Percentiles rank a stretch among this genome's conserved stretches.
phyloP scores from a whole-genome alignment of 768 basidiomycete species.

The Hygrophoropsis aurantiaca region DNA sequence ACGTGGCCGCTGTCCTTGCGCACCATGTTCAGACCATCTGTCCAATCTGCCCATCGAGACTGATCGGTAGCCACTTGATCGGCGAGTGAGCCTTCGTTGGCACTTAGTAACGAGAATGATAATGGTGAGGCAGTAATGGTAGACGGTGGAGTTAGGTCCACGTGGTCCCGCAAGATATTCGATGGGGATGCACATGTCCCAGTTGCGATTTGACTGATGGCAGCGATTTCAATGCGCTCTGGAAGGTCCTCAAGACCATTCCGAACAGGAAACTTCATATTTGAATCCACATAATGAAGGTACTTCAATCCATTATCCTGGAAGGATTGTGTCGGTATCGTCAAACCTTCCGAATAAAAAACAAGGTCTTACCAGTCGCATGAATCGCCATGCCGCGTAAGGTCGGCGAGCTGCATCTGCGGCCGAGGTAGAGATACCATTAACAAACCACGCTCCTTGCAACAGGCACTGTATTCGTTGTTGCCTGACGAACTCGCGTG shows the following conservation, averaged over 20 bases:
- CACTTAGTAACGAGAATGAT: slow-evolving; percentile 74
- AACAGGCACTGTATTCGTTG: slow-evolving; percentile 87
- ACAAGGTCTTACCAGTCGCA: slow-evolving; percentile 62
- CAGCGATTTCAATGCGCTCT: slow-evolving; percentile 78
- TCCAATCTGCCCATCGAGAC: slow-evolving; percentile 90
- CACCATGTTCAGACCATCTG: slow-evolving; percentile 88
- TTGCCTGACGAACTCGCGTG: slow-evolving; percentile 84
- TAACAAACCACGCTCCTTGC: slow-evolving; percentile 92
- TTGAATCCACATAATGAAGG: slow-evolving; percentile 83
- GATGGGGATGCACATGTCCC: slow-evolving; percentile 72
- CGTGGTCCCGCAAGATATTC: slow-evolving; percentile 59
- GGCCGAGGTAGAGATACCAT: slow-evolving; percentile 56
- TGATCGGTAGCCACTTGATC: slow-evolving; percentile 79
- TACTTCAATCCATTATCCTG: slow-evolving; percentile 79
- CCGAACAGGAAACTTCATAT: slow-evolving; percentile 75
- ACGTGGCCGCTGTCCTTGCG: slow-evolving; percentile 81
- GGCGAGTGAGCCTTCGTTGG: slow-evolving; percentile 69
- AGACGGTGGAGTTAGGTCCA: slow-evolving; percentile 54
- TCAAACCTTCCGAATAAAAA: neutral
- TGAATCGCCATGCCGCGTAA: slow-evolving; percentile 78
- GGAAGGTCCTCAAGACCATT: slow-evolving; percentile 85
- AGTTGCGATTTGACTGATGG: slow-evolving; percentile 78
- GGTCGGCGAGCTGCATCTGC: slow-evolving; percentile 51
- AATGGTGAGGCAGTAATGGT: slow-evolving; percentile 62
- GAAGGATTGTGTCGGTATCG: slow-evolving; percentile 5